Evolutionary conservation across 2,329 filamentous ascomycete genomes (phyloP), one percentile per base, ranked within the genome.

Genomic region (Arthrobotrys iridis): DNA sequence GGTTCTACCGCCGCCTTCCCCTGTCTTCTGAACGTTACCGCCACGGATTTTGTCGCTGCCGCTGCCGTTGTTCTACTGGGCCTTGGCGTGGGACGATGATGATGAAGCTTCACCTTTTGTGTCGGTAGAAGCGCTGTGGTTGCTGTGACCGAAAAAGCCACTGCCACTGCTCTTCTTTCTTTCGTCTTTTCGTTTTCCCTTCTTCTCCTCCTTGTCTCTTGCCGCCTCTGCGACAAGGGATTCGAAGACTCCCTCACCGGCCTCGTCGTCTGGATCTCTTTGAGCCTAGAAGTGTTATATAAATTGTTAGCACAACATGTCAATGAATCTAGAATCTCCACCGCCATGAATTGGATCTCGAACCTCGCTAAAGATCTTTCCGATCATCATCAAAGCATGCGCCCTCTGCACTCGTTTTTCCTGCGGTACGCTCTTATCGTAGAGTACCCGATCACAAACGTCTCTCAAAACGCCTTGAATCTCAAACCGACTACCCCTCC

Each of bases 231-330:
- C 93, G 83, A 99, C 96, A 66, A 99, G 89, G 83, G 98, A 93
- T 82, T 99, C 95, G 79, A 99, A 99, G 13, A 94, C 93, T 88
- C 99, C 96, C 83, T 96, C 98, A 80, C 98, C 95, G 77, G 95
- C 94, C 83, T 99, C 95, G 84, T 99, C 95, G 78, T 99, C 95
- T 43, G 94, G 91, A 64, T 94, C 91, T 77, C 95, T 90, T 82
- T 91, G 87, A 41, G 94, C 92, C 93, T 97, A 41, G 5, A 50
- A 3, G 28, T 64, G 26, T 58, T 78, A 59, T 41, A 63, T 59
- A 26, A 50, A 40, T 59, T 20, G 41, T 60, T 37, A 55, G 30
- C 26, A 4, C 3, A 26, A 22, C 8, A 18, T 35, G 4, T 10
- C 4, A 20, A 7, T 6, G 11, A 7, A 6, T 2, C 11, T 33